phyloP scores from a whole-genome alignment of 768 basidiomycete species.

The Pulveroboletus sp. region DNA sequence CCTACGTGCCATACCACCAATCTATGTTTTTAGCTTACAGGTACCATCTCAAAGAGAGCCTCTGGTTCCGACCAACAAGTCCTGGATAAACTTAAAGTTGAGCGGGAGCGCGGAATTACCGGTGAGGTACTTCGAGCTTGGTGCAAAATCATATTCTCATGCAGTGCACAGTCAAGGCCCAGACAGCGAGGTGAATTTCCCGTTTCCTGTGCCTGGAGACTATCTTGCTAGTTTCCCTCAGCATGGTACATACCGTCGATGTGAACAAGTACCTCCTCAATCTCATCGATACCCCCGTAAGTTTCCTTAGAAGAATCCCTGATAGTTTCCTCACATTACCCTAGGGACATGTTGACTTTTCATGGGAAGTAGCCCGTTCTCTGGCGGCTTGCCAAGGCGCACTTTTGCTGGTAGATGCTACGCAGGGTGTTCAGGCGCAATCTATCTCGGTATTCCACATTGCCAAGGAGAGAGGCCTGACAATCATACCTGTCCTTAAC shows the following conservation, averaged over 20 bases:
- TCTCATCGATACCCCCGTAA: constrained; percentile 91
- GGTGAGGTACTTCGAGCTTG: constrained; percentile 38
- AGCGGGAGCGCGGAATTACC: constrained; percentile 94
- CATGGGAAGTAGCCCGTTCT: constrained; percentile 93
- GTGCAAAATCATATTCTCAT: constrained; percentile 3
- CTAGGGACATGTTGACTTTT: constrained; percentile 95
- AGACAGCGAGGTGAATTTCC: constrained; percentile 74
- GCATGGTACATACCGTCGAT: constrained; percentile 71
- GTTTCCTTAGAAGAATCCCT: constrained; percentile 9
- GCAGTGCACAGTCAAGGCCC: constrained; percentile 73
- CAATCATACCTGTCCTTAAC: constrained; percentile 88
- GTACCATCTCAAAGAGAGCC: constrained; percentile 69
- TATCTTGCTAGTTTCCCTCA: constrained; percentile 25
- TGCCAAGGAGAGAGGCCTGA: constrained; percentile 75
- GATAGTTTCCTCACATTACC: neutral
- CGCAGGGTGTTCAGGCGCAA: constrained; percentile 96
- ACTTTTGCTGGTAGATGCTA: constrained; percentile 84
- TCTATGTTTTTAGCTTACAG: constrained; percentile 65
- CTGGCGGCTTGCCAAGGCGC: constrained; percentile 94
- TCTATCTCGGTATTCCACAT: constrained; percentile 92
- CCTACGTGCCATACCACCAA: neutral
- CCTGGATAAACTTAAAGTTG: constrained; percentile 92
- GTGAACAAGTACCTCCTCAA: constrained; percentile 74
- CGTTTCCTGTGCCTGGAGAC: neutral
- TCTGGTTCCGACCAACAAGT: constrained; percentile 78